Percentiles rank a stretch among this genome's conserved stretches.
Evolutionary conservation across 83 land plant genomes (phyloP).

Genomic region (Larix sibirica): DNA sequence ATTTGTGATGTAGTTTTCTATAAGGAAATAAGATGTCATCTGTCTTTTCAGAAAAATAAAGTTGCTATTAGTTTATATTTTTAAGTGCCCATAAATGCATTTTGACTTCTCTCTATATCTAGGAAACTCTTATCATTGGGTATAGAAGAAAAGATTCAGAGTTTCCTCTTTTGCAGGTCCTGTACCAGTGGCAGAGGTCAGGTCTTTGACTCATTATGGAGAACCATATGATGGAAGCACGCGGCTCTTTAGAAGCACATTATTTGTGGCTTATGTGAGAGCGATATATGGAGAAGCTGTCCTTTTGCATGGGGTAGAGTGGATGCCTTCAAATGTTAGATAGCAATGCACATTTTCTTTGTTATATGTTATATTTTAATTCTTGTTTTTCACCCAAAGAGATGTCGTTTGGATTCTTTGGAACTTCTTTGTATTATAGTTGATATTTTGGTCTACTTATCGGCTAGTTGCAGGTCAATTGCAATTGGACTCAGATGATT

Average conservation of each 20-base stretch:
- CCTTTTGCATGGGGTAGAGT: slow-evolving; percentile 94
- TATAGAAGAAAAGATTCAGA: not conserved
- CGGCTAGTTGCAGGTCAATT: not conserved
- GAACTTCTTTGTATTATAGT: not conserved
- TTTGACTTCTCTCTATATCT: not conserved
- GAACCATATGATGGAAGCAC: slow-evolving; percentile 99
- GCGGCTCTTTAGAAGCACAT: slow-evolving; percentile 90
- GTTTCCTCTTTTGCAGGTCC: slow-evolving; percentile 47
- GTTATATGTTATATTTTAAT: not conserved
- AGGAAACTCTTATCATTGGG: not conserved
- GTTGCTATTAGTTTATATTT: not conserved
- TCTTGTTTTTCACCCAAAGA: not conserved
- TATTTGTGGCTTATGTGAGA: slow-evolving; percentile 98
- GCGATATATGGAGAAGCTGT: slow-evolving; percentile 95
- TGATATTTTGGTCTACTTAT: not conserved
- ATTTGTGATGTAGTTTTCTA: not conserved
- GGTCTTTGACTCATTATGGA: slow-evolving; percentile 97
- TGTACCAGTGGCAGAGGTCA: slow-evolving; percentile 85
- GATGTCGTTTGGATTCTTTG: not conserved
- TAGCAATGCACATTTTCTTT: slow-evolving; percentile 1
- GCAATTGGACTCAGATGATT: not conserved
- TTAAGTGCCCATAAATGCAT: not conserved
- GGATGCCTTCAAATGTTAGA: slow-evolving; percentile 99
- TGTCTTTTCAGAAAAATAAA: not conserved
- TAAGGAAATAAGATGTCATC: not conserved